Percentiles rank a stretch among this genome's conserved stretches.
Evolutionary conservation across 768 basidiomycete species (phyloP).

Genomic region (Mycena floridula): DNA sequence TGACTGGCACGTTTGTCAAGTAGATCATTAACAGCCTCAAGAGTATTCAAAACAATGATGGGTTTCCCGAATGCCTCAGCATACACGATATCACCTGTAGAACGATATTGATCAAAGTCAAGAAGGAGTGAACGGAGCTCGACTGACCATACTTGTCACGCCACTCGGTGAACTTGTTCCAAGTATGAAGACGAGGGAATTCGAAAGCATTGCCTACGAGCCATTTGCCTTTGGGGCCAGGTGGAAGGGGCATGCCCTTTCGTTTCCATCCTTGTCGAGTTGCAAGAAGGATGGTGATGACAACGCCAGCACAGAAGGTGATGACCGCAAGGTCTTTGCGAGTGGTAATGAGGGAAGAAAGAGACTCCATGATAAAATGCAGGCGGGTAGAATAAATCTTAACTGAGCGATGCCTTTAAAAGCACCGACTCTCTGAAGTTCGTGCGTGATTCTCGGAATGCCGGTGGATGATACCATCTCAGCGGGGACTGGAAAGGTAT

Average conservation of each 20-base stretch:
- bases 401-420: no score
- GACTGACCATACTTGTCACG: background rate
- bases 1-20: background rate
- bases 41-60: background rate
- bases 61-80: background rate
- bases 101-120: background rate
- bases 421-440: no score
- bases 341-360: background rate
- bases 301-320: background rate
- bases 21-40: background rate
- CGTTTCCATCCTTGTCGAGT: background rate
- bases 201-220: background rate
- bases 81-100: background rate
- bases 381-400: background rate
- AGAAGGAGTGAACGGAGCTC: background rate
- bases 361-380: background rate
- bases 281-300: background rate
- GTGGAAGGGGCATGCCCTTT: background rate
- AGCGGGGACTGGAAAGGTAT: no score
- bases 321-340: background rate
- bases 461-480: no score
- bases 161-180: background rate
- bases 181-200: background rate
- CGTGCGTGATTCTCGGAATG: no score
- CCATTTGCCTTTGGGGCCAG: background rate